These are phyloP conservation scores for Camellia sinensis DNA, from an alignment of 148 eudicot genomes.

Conservation along the genomic window DNA sequence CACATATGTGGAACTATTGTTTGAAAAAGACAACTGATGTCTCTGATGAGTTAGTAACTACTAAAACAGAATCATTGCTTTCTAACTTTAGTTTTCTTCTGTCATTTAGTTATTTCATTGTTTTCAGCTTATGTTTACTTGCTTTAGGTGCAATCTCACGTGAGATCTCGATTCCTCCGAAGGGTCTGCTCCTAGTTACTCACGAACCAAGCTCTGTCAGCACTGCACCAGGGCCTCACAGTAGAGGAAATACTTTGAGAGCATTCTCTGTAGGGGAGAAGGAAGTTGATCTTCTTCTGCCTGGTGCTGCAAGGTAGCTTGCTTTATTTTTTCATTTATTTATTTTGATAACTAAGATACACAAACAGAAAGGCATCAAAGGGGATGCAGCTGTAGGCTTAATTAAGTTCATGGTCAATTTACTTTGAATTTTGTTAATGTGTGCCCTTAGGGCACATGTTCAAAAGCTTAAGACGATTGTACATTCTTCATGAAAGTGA, in stretches of 20 bases:
- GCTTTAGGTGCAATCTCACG: slow-evolving; percentile 39
- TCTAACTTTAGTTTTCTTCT: not conserved
- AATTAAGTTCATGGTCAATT: not conserved
- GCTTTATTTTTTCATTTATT: not conserved
- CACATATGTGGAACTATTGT: too few species aligned
- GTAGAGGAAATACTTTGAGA: slow-evolving; percentile 72
- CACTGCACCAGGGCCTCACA: slow-evolving; percentile 84
- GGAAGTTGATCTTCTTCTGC: slow-evolving; percentile 93
- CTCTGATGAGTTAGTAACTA: not conserved
- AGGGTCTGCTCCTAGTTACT: slow-evolving; percentile 75
- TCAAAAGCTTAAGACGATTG: too few species aligned
- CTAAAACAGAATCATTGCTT: too few species aligned
- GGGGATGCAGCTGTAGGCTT: not conserved
- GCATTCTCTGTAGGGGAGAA: slow-evolving; percentile 75
- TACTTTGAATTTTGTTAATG: not conserved
- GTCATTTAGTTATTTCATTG: not conserved
- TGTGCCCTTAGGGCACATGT: too few species aligned
- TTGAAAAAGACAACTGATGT: not conserved
- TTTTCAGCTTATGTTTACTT: slow-evolving; percentile 14
- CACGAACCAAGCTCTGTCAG: slow-evolving; percentile 78
- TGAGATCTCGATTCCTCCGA: slow-evolving; percentile 66
- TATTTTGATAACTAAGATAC: not conserved
- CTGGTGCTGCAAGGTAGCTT: slow-evolving; percentile 91
- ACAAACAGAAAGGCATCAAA: not conserved
- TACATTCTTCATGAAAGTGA: too few species aligned